Percentiles rank a stretch among this genome's conserved stretches.
phyloP scores from a whole-genome alignment of 306 rosid genomes.

The Vigna radiata region DNA sequence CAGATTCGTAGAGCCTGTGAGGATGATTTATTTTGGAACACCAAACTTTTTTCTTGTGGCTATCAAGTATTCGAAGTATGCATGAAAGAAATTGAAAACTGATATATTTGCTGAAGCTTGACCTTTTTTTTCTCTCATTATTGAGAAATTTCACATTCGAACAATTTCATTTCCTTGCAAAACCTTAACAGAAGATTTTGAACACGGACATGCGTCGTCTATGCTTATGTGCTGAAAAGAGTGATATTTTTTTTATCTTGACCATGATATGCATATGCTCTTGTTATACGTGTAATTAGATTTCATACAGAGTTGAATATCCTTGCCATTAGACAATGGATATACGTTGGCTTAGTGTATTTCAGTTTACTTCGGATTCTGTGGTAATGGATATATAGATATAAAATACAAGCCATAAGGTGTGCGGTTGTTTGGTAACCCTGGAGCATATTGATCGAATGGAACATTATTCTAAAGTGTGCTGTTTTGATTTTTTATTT shows the following conservation, averaged over 20 bases:
- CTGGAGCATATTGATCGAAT: background rate
- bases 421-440: too few relatives aligned
- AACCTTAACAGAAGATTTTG: background rate
- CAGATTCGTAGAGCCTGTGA: background rate
- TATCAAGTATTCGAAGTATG: background rate
- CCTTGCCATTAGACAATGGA: too few relatives aligned
- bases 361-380: too few relatives aligned
- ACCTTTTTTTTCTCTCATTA: background rate
- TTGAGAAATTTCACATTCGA: background rate
- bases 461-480: background rate
- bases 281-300: background rate
- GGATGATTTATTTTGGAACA: background rate
- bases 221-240: too few relatives aligned
- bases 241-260: background rate
- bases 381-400: too few relatives aligned
- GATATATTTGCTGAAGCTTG: background rate
- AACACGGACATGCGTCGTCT: too few relatives aligned
- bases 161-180: background rate
- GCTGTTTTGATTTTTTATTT: background rate
- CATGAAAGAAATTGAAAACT: background rate
- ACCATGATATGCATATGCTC: background rate
- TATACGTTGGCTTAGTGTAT: too few relatives aligned
- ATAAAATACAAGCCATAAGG: too few relatives aligned
- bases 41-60: background rate
- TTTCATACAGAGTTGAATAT: background rate